Evolutionary conservation across 768 basidiomycete genomes (phyloP).

Genomic region (Amylocystis lapponica): DNA sequence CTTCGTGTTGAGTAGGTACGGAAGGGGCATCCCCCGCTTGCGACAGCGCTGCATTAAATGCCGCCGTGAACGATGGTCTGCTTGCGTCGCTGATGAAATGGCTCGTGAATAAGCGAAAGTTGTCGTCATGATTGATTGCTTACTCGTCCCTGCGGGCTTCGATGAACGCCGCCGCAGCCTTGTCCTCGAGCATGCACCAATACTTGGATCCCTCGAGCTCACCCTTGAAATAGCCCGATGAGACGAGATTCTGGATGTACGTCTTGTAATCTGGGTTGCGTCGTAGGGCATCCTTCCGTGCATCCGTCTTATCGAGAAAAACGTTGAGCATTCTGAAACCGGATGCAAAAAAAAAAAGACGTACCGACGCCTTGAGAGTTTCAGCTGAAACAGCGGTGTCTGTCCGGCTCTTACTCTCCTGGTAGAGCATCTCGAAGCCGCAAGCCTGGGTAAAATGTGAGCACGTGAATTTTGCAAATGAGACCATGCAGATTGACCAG

Average conservation of each 20-base stretch:
- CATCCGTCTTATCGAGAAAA: too few relatives aligned
- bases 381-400: slow-evolving; percentile 33
- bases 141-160: slow-evolving; percentile 63
- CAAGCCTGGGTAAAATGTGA: slow-evolving; percentile 55
- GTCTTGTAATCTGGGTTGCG: slow-evolving; percentile 61
- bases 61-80: slow-evolving; percentile 70
- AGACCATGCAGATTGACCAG: slow-evolving; percentile 46
- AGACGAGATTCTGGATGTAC: slow-evolving; percentile 62
- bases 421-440: slow-evolving; percentile 96
- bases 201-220: slow-evolving; percentile 71
- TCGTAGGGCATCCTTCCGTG: slow-evolving; percentile 60
- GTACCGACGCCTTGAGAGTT: slow-evolving; percentile 36
- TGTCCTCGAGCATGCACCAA: slow-evolving; percentile 70
- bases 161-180: slow-evolving; percentile 64
- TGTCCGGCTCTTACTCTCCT: slow-evolving; percentile 65
- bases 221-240: slow-evolving; percentile 70
- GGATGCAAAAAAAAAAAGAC: too few relatives aligned
- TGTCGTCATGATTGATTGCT: slow-evolving; percentile 22
- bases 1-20: slow-evolving; percentile 41
- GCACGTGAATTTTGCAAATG: not conserved
- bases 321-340: not conserved
- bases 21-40: slow-evolving; percentile 28
- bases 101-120: not conserved
- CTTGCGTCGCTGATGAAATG: slow-evolving; percentile 40
- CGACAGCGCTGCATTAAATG: slow-evolving; percentile 60